Base-by-base conservation (phyloP, 768 basidiomycete genomes). In the Boletus rubescentipes region DNA sequence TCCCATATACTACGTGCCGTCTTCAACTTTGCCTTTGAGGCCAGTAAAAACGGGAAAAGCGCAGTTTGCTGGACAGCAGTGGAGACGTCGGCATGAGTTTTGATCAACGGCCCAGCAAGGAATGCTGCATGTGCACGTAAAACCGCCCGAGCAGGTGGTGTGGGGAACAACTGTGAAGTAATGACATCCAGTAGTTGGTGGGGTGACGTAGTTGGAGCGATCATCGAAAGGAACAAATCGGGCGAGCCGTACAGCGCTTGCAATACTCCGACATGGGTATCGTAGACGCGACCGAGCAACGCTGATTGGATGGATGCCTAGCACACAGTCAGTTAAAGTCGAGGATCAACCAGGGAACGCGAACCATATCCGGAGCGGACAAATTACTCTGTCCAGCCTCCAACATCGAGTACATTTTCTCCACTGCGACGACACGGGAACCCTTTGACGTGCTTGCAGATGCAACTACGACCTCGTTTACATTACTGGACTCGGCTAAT, bases 31-130 rank as follows among this genome's bases (percentile, higher is more conserved):
- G 86, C 71, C 63, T 88, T 91, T 8, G 89, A 86, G 60, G 82
- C 86, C 15, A 95, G 67, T 40, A 95, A 71, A 63, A 83, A 82
- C 0, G 92, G 88, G 64, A 92, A 89, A 49, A 95, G 69, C 1
- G 86, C 65, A 31, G 74, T 70, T 56, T 81, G 73, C 55, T 83
- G 81, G 23, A 79, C 66, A 29, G 72, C 66, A 23, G 69, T 34
- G 5, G 50, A n/a, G n/a, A 61, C 2, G 4, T 66, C 53, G 3
- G 76, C 69, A 40, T 74, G 56, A 1, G 53, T 42, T 7, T 61
- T 62, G 29, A 67, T 52, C 53, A 89, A 77, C 32, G 80, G 74
- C 0, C 72, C 65, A 1, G 73, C 69, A 11, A 91, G 71, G 68
- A 90, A 91, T 3, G 68, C 56, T 11, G 84, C 65, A 61, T 91